Percentiles rank a stretch among this genome's conserved stretches.
Evolutionary conservation across 2,329 filamentous ascomycete species (phyloP).

Genomic region (Paracamarosporium sp.): DNA sequence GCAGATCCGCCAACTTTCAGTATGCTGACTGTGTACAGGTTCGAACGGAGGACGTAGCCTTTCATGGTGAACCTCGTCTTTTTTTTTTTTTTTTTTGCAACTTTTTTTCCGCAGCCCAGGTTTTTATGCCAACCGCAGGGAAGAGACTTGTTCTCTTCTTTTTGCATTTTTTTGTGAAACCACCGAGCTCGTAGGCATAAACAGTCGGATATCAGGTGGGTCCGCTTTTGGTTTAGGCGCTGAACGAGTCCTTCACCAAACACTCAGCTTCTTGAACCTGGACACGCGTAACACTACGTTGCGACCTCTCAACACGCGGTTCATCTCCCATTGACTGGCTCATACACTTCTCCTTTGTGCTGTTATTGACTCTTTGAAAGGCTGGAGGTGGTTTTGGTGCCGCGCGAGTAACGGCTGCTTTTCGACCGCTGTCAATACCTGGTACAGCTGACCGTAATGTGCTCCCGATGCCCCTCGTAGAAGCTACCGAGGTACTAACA

Average conservation of each 20-base stretch:
- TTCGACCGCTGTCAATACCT: too few relatives aligned
- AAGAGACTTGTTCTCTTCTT: background rate
- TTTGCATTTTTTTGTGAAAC: background rate
- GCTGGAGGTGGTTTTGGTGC: too few relatives aligned
- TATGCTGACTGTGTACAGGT: background rate
- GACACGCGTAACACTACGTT: background rate
- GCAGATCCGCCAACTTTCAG: background rate
- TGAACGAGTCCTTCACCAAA: background rate
- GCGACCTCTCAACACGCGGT: background rate
- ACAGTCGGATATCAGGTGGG: background rate
- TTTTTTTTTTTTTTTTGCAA: background rate
- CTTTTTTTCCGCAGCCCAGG: background rate
- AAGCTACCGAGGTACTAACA: too few relatives aligned
- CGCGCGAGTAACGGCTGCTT: too few relatives aligned
- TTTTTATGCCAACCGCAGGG: background rate
- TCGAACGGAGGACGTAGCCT: slow-evolving; percentile 1
- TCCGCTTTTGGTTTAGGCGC: background rate
- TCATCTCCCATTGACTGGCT: background rate
- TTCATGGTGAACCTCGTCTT: background rate
- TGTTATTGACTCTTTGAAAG: background rate
- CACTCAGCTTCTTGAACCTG: background rate
- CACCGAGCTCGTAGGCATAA: background rate
- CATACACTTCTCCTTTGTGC: background rate
- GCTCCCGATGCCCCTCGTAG: too few relatives aligned
- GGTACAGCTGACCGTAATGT: too few relatives aligned